Percentiles rank a stretch among this genome's conserved stretches.
Evolutionary conservation across 2,329 filamentous ascomycete genomes (phyloP).

Genomic region (Diaporthe vaccinii): DNA sequence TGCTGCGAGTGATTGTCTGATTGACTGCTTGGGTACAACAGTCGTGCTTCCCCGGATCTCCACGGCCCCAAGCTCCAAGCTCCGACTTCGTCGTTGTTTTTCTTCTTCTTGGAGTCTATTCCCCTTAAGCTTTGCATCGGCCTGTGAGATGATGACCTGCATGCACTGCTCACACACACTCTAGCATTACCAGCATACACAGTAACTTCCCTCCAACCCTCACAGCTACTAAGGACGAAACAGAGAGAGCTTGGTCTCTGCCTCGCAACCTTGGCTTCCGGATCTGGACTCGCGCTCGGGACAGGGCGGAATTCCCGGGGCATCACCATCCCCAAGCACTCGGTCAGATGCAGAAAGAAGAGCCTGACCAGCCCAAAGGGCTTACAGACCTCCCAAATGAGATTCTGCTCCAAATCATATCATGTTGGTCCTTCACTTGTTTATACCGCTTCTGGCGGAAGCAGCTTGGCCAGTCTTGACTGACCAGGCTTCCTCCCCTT

Average conservation of each 20-base stretch:
- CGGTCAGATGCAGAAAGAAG: slow-evolving; percentile 9
- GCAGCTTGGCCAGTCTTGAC: slow-evolving; percentile 25
- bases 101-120: slow-evolving; percentile 1
- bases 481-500: slow-evolving; percentile 42
- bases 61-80: slow-evolving; percentile 14
- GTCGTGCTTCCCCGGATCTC: slow-evolving; percentile 25
- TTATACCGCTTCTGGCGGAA: neutral
- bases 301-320: neutral
- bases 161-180: neutral
- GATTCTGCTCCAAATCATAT: slow-evolving; percentile 73
- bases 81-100: neutral
- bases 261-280: neutral
- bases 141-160: neutral
- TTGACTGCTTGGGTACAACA: slow-evolving; percentile 19
- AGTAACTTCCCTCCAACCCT: neutral
- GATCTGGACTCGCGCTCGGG: neutral
- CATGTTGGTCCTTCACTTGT: slow-evolving; percentile 61
- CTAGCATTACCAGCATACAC: slow-evolving; percentile 3
- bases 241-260: neutral
- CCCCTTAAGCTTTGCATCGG: slow-evolving; percentile 10
- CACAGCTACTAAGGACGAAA: neutral
- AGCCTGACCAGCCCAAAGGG: slow-evolving; percentile 17
- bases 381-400: slow-evolving; percentile 69
- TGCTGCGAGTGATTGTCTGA: slow-evolving; percentile 15
- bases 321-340: neutral